Base-by-base conservation (phyloP, 2,329 filamentous ascomycete genomes). In the Aspergillus japonicus region DNA sequence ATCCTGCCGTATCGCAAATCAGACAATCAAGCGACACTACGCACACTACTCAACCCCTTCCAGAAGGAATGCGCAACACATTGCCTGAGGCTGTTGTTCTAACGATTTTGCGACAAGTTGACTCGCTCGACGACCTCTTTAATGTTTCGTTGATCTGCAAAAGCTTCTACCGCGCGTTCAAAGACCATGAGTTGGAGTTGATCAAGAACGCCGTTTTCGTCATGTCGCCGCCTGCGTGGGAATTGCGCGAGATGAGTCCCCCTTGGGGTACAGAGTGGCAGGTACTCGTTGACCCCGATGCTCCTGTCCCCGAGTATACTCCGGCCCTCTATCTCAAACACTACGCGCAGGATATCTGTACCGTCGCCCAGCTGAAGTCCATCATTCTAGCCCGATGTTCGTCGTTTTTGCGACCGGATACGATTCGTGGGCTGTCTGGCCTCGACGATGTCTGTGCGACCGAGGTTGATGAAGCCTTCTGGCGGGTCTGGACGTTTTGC, bases 401-500 rank as follows among this genome's bases (percentile, higher is more conserved):
- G 61, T 80, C 81, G 0, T 84, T 85, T 61, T 75, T 87, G 29
- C 83, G 85, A 8, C 79, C 78, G 1, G 83, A 85, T 57, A 87
- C 85, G 0, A 77, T 83, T 5, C 73, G 75, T 23, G 84, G 83
- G 2, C 76, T 88, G 3, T 75, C 80, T 1, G 82, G 81, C 4
- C 70, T 77, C 21, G 77, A 80, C 48, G 74, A 78, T 8, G 65
- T 71, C 2, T 77, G 80, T 8, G 78, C 82, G 1, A 75, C 77
- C 47, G 81, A 85, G 58, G 78, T 88, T 26, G 83, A 87, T 59
- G 81, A 87, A 69, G 85, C 86, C 0, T 80, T 88, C 51, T 88
- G 85, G 84, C 82, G 86, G 2, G 83, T 89, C 31, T 88, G 86
- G 85, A 86, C 82, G 0, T 89, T 88, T 71, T 88, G 85, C 71